Conservation (phyloP, 2,329 filamentous ascomycete genomes). For the Paracoccidioides lutzii region DNA sequence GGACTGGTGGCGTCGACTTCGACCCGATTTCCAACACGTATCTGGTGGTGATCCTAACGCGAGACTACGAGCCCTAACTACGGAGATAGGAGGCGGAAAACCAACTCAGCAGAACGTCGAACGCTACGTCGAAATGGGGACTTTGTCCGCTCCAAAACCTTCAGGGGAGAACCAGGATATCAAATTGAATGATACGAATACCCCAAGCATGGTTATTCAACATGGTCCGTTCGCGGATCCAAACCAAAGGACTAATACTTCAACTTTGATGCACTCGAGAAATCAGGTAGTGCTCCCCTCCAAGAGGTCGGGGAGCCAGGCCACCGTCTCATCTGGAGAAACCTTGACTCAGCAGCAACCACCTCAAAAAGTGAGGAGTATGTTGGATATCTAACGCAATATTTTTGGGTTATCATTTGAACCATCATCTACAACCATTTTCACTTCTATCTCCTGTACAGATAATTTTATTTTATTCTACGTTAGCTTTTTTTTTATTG, state of each 20-base stretch:
- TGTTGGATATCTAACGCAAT: constrained; percentile 28
- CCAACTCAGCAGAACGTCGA: constrained; percentile 18
- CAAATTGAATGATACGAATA: constrained; percentile 2
- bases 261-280: constrained; percentile 3
- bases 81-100: constrained; percentile 23
- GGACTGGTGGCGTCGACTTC: constrained; percentile 47
- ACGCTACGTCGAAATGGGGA: constrained; percentile 26
- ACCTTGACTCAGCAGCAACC: constrained; percentile 6
- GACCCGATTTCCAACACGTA: constrained; percentile 20
- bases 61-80: constrained; percentile 21
- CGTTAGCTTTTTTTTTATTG: background rate
- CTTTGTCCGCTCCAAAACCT: constrained; percentile 15
- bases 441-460: background rate
- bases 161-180: background rate
- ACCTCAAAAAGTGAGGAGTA: constrained; percentile 26
- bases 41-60: constrained; percentile 14
- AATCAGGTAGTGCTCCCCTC: constrained; percentile 6
- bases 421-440: too few species aligned
- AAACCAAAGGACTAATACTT: background rate
- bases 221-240: constrained; percentile 1
- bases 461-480: background rate
- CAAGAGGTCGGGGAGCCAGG: constrained; percentile 16
- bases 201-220: background rate
- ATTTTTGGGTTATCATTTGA: background rate
- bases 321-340: constrained; percentile 15